phyloP scores from a whole-genome alignment of 1,284 basidiomycete species.

The Macrocystidia cucumis region DNA sequence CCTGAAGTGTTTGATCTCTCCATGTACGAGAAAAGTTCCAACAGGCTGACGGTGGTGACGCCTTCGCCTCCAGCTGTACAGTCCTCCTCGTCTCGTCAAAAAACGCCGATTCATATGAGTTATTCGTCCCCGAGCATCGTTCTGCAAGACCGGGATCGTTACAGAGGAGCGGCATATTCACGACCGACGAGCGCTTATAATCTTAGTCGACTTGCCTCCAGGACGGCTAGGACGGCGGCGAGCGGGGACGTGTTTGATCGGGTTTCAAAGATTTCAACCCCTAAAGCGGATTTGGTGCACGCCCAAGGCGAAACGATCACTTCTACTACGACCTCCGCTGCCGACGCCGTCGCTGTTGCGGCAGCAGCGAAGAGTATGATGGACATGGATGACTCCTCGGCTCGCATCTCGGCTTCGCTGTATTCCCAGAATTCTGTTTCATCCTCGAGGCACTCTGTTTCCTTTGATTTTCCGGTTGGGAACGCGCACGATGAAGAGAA shows the following conservation, averaged over 20 bases:
- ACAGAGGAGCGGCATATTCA: constrained; percentile 10
- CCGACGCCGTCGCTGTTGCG: neutral
- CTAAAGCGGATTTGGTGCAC: neutral
- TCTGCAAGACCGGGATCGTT: constrained; percentile 8
- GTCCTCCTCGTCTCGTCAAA: neutral
- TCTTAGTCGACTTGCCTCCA: constrained; percentile 2
- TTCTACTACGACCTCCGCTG: neutral
- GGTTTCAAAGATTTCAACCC: constrained; percentile 1
- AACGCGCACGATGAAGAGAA: too few relatives aligned
- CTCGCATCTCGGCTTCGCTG: neutral
- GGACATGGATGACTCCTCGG: constrained; percentile 2
- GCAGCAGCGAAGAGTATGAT: neutral
- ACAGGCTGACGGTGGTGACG: neutral
- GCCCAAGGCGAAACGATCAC: too few relatives aligned
- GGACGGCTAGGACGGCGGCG: neutral
- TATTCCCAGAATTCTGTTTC: neutral
- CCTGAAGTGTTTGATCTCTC: constrained; percentile 16
- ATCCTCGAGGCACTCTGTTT: constrained; percentile 4
- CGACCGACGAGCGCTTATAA: constrained; percentile 5
- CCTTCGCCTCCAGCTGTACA: too few relatives aligned
- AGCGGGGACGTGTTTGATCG: neutral
- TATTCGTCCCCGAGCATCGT: constrained; percentile 4
- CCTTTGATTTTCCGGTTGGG: neutral
- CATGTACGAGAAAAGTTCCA: constrained; percentile 10
- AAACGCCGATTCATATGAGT: constrained; percentile 1